Conservation (phyloP, 768 basidiomycete genomes). For the Amyloporia xantha region DNA sequence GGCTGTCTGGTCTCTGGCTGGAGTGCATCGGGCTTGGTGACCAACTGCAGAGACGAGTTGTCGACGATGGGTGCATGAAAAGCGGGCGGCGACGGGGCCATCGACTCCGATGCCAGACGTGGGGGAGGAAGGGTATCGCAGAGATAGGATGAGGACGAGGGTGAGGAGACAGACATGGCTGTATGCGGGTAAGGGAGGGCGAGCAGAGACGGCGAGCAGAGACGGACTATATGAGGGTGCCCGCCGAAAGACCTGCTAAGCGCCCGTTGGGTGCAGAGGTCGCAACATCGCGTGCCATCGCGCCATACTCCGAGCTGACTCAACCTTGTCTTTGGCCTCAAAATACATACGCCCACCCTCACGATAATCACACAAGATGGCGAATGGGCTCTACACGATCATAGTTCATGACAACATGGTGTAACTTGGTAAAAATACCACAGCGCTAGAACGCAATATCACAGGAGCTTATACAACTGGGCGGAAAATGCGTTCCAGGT, state of each 20-base stretch:
- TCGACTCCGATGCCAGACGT: conserved; percentile 34
- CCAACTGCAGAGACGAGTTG: conserved; percentile 8
- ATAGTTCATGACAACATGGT: conserved; percentile 4
- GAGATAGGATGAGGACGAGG: conserved; percentile 33
- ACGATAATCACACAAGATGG: conserved; percentile 1
- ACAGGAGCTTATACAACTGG: conserved; percentile 2
- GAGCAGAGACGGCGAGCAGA: background rate
- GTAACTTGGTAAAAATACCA: background rate
- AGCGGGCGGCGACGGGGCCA: conserved; percentile 17
- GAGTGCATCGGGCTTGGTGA: background rate
- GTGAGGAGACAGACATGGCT: conserved; percentile 14
- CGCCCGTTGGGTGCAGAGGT: conserved; percentile 20
- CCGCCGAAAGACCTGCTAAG: background rate
- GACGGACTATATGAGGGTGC: background rate
- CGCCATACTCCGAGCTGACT: background rate
- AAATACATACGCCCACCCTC: background rate
- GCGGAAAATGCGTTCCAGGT: conserved; percentile 26
- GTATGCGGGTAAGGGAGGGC: background rate
- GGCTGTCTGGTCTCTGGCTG: background rate
- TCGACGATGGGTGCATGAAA: conserved; percentile 20
- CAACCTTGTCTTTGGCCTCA: background rate
- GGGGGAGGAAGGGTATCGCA: conserved; percentile 72
- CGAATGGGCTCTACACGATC: background rate
- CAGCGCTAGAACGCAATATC: conserved; percentile 3
- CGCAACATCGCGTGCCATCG: conserved; percentile 29